A percentile compares a stretch with the other conserved stretches of the same genome.
Conservation (phyloP, 176 grass and related monocot species). For the Triticum urartu region DNA sequence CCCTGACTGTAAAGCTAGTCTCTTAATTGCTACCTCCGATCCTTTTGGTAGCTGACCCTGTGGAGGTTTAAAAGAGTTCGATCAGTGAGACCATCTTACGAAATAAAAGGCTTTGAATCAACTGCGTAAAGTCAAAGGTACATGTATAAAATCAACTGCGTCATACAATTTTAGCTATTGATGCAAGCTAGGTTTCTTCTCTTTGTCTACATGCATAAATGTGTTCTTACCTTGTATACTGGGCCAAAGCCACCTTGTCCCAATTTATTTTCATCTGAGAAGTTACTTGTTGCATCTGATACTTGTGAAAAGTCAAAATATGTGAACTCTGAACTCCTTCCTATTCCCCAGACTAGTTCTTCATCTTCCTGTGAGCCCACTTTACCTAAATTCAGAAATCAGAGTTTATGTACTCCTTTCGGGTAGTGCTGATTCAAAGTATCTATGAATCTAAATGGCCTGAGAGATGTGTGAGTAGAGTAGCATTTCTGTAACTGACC, state of each 20-base stretch:
- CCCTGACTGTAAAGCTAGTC: not conserved
- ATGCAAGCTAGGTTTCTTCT: not conserved
- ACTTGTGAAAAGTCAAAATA: not conserved
- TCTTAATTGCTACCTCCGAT: not conserved
- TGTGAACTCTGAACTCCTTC: not conserved
- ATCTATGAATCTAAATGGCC: not conserved
- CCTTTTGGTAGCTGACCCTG: not conserved
- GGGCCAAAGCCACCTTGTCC: not conserved
- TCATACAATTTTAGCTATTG: not conserved
- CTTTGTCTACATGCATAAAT: not conserved
- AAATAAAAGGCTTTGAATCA: no score
- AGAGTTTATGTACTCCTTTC: not conserved
- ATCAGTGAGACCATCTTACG: not conserved
- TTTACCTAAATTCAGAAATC: not conserved
- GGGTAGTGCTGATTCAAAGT: not conserved
- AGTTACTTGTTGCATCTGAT: not conserved
- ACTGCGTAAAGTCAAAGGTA: no score
- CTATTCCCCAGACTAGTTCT: not conserved
- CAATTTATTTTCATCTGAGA: not conserved
- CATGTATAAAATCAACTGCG: no score
- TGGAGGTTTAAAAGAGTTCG: not conserved
- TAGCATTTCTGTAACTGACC: not conserved
- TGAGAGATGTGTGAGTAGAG: not conserved
- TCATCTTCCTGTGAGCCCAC: not conserved
- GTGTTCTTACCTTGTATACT: not conserved